These are phyloP conservation scores for Odontarrhena argentea DNA, from an alignment of 345 rosid genomes.

Conservation along the genomic window DNA sequence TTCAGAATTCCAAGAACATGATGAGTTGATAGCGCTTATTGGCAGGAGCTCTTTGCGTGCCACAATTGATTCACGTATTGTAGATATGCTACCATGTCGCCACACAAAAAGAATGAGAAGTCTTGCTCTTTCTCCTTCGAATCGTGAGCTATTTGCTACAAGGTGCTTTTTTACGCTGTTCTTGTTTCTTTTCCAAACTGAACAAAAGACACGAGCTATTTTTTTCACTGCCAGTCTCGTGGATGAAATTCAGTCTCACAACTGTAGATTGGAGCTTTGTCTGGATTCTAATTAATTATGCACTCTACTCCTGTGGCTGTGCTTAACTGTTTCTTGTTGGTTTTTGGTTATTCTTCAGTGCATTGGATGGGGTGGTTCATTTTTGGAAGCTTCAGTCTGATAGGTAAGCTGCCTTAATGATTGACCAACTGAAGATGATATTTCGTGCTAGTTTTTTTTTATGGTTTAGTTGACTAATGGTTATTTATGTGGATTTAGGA, in stretches of 20 bases:
- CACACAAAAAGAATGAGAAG: slow-evolving; percentile 45
- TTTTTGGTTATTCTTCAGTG: slow-evolving; percentile 36
- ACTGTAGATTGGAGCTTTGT: background rate
- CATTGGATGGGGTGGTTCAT: slow-evolving; percentile 42
- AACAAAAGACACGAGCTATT: background rate
- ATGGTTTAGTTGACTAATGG: background rate
- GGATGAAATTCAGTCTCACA: slow-evolving; percentile 3
- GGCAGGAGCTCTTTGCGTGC: slow-evolving; percentile 43
- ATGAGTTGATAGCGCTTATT: slow-evolving; percentile 45
- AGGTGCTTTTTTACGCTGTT: slow-evolving; percentile 27
- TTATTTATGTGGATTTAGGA: background rate
- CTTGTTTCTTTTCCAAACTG: background rate
- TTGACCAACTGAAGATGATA: slow-evolving; percentile 24
- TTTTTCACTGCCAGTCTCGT: background rate
- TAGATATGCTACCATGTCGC: slow-evolving; percentile 40
- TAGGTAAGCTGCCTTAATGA: slow-evolving; percentile 27
- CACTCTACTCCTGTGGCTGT: slow-evolving; percentile 10
- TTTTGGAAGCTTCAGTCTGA: slow-evolving; percentile 45
- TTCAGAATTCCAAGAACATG: slow-evolving; percentile 38
- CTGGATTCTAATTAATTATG: background rate
- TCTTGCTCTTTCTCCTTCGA: slow-evolving; percentile 43
- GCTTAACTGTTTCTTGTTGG: slow-evolving; percentile 13
- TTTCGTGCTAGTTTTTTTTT: background rate
- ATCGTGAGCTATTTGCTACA: slow-evolving; percentile 39
- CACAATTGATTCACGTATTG: slow-evolving; percentile 32